Percentiles rank a stretch among this genome's conserved stretches.
phyloP scores from a whole-genome alignment of 768 basidiomycete genomes.

The Mycena crocata region DNA sequence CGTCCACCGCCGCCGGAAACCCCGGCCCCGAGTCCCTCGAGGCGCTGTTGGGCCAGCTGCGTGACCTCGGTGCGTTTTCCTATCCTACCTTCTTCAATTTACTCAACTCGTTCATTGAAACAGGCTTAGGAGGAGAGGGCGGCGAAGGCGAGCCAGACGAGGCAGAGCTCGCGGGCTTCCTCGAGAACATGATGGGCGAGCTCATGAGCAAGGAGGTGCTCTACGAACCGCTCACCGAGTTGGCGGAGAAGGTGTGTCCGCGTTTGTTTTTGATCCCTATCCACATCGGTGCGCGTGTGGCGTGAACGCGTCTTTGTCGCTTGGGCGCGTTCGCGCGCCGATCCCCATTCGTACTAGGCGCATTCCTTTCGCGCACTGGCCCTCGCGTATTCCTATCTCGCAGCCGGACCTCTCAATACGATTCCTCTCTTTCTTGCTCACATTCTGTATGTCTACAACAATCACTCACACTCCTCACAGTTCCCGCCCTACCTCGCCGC shows the following conservation, averaged over 20 bases:
- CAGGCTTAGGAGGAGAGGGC: constrained; percentile 20
- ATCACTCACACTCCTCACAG: no score
- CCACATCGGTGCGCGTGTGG: background rate
- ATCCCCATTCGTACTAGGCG: no score
- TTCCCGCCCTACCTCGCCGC: constrained; percentile 81
- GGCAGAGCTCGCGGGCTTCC: constrained; percentile 69
- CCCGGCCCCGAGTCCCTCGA: constrained; percentile 55
- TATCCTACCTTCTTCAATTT: background rate
- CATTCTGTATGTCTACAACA: no score
- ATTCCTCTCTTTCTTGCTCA: background rate
- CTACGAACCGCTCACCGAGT: constrained; percentile 89
- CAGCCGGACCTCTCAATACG: no score
- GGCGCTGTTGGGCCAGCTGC: constrained; percentile 62
- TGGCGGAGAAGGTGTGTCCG: constrained; percentile 69
- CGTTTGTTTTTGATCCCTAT: background rate
- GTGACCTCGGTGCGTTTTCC: constrained; percentile 49
- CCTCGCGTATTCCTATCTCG: no score
- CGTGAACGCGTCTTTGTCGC: no score
- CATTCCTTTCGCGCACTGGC: no score
- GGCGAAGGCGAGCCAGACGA: constrained; percentile 54
- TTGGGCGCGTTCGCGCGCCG: no score
- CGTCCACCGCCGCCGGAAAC: constrained; percentile 29
- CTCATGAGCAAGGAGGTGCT: constrained; percentile 86
- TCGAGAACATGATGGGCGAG: constrained; percentile 86
- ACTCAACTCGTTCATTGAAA: background rate